Percentiles rank a stretch among this genome's conserved stretches.
These are phyloP conservation scores for Aegilops sharonensis DNA, from an alignment of 176 grass and related monocot species.

Conservation along the genomic window DNA sequence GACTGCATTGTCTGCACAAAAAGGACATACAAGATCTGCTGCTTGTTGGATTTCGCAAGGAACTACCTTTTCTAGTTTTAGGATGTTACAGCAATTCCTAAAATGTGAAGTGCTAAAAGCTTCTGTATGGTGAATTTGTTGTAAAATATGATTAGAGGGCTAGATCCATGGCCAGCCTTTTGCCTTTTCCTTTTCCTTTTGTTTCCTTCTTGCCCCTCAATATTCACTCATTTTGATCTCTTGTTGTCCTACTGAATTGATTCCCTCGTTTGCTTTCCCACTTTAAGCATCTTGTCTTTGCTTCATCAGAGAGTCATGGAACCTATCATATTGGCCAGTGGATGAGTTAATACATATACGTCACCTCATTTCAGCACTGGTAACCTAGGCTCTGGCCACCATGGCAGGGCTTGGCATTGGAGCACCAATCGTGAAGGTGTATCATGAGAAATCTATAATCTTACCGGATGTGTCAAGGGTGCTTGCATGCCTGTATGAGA, in stretches of 20 bases:
- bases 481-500: slow-evolving; percentile 85
- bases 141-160: background rate
- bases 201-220: background rate
- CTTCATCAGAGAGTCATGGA: slow-evolving; percentile 53
- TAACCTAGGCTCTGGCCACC: slow-evolving; percentile 21
- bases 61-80: background rate
- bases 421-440: slow-evolving; percentile 61
- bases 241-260: slow-evolving; percentile 31
- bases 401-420: slow-evolving; percentile 49
- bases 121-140: background rate
- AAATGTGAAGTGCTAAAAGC: background rate
- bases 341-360: slow-evolving; percentile 14
- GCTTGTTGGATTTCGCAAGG: background rate
- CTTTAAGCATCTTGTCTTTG: slow-evolving; percentile 85
- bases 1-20: background rate
- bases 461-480: slow-evolving; percentile 85
- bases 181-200: slow-evolving; percentile 13
- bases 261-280: slow-evolving; percentile 25
- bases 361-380: slow-evolving; percentile 19
- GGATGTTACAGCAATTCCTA: background rate
- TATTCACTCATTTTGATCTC: slow-evolving; percentile 24
- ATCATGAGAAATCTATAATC: slow-evolving; percentile 65
- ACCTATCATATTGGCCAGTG: slow-evolving; percentile 38
- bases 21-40: background rate
- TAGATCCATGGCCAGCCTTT: slow-evolving; percentile 7